Evolutionary conservation across 768 basidiomycete species (phyloP).

Genomic region (Serendipita sp.): DNA sequence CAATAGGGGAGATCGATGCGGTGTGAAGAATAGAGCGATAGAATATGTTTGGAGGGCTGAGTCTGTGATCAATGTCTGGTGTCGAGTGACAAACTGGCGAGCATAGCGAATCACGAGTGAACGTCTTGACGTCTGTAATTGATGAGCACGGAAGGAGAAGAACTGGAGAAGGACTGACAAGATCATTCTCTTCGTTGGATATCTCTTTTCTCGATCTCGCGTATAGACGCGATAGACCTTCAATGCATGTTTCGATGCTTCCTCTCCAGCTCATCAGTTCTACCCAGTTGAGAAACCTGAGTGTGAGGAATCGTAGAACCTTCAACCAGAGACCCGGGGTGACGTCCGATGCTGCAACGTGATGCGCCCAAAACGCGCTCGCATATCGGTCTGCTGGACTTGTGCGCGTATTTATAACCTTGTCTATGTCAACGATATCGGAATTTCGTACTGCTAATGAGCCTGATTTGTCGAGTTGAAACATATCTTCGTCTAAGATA

Average conservation of each 20-base stretch:
- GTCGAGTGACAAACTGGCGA: background rate
- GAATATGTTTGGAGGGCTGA: background rate
- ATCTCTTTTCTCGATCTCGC: background rate
- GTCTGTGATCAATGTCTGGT: background rate
- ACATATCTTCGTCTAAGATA: background rate
- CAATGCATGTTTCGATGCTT: background rate
- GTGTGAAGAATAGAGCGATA: background rate
- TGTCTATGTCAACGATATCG: background rate
- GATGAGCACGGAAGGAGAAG: background rate
- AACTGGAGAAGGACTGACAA: background rate
- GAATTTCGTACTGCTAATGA: no score
- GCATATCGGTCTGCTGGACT: background rate
- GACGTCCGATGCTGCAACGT: background rate
- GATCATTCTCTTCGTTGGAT: background rate
- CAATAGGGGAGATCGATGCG: background rate
- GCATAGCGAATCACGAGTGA: background rate
- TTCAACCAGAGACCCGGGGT: background rate
- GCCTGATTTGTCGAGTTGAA: background rate
- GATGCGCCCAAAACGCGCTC: background rate
- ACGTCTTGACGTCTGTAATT: background rate
- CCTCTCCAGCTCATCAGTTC: conserved; percentile 1
- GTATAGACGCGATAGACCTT: background rate
- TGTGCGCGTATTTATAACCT: background rate
- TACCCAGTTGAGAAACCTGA: background rate
- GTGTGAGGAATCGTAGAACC: background rate